A percentile compares a stretch with the other conserved stretches of the same genome.
These are phyloP conservation scores for Beauveria australis DNA, from an alignment of 2,329 filamentous ascomycete genomes.

Conservation along the genomic window DNA sequence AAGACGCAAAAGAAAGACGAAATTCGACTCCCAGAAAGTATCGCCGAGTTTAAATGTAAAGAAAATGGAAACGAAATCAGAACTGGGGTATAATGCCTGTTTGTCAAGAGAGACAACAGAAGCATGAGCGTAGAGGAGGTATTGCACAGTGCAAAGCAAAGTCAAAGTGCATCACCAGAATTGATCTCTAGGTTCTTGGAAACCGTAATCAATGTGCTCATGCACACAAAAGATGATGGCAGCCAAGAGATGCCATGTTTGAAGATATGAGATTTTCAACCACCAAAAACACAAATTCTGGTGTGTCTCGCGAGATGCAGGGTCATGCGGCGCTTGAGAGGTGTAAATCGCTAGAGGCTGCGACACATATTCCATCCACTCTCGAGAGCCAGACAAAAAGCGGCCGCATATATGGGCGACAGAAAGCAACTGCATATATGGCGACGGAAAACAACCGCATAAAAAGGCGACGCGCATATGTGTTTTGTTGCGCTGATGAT, in stretches of 20 bases:
- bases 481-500: not conserved
- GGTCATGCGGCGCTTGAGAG: not conserved
- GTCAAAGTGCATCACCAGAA: not conserved
- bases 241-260: not conserved
- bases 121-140: not conserved
- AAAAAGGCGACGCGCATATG: not conserved
- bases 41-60: not conserved
- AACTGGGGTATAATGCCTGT: constrained; percentile 12
- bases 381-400: not conserved
- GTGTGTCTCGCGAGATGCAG: not conserved
- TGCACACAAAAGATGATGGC: not conserved
- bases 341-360: too few relatives aligned
- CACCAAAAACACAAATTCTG: not conserved
- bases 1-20: not conserved
- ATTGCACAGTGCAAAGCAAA: not conserved
- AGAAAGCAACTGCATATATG: not conserved
- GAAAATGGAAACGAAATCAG: not conserved
- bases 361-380: not conserved
- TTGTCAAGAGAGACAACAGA: constrained; percentile 10
- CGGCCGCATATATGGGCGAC: not conserved
- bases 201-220: not conserved
- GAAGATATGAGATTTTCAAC: not conserved
- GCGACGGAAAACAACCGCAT: too few relatives aligned
- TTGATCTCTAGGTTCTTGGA: not conserved
- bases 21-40: not conserved